Percentiles rank a stretch among this genome's conserved stretches.
These are phyloP conservation scores for Paracamarosporium sp. DNA, from an alignment of 2,329 filamentous ascomycete species.

Conservation along the genomic window DNA sequence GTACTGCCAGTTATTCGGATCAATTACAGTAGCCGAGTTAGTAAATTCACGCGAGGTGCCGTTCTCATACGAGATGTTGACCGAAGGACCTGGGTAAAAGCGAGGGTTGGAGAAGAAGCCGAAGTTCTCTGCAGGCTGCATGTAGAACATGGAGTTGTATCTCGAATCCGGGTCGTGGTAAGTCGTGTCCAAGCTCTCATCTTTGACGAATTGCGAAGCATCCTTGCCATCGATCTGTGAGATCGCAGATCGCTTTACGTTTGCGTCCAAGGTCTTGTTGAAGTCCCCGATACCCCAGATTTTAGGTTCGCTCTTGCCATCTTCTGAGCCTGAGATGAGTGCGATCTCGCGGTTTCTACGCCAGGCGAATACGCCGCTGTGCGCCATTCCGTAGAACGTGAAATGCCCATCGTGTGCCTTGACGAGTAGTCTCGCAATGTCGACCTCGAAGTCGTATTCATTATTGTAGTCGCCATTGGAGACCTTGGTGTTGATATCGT, in stretches of 20 bases:
- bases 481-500: slow-evolving; percentile 43
- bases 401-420: slow-evolving; percentile 46
- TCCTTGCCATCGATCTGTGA: slow-evolving; percentile 47
- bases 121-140: slow-evolving; percentile 38
- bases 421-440: slow-evolving; percentile 37
- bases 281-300: slow-evolving; percentile 41
- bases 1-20: slow-evolving; percentile 32
- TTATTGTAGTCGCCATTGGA: slow-evolving; percentile 41
- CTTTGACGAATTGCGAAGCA: slow-evolving; percentile 41
- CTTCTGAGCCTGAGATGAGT: slow-evolving; percentile 38
- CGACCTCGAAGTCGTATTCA: slow-evolving; percentile 52
- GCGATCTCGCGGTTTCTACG: slow-evolving; percentile 36
- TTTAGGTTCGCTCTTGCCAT: slow-evolving; percentile 37
- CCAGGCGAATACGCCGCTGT: slow-evolving; percentile 45
- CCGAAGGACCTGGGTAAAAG: slow-evolving; percentile 39
- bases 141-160: slow-evolving; percentile 49
- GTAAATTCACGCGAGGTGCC: slow-evolving; percentile 37
- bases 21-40: slow-evolving; percentile 37
- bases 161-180: slow-evolving; percentile 51
- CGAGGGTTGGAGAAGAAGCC: slow-evolving; percentile 39
- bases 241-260: slow-evolving; percentile 42
- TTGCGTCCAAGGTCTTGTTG: slow-evolving; percentile 27
- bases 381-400: slow-evolving; percentile 43
- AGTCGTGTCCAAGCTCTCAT: slow-evolving; percentile 33
- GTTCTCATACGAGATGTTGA: slow-evolving; percentile 44